Conservation (phyloP, 306 rosid genomes). For the Vicia faba region DNA sequence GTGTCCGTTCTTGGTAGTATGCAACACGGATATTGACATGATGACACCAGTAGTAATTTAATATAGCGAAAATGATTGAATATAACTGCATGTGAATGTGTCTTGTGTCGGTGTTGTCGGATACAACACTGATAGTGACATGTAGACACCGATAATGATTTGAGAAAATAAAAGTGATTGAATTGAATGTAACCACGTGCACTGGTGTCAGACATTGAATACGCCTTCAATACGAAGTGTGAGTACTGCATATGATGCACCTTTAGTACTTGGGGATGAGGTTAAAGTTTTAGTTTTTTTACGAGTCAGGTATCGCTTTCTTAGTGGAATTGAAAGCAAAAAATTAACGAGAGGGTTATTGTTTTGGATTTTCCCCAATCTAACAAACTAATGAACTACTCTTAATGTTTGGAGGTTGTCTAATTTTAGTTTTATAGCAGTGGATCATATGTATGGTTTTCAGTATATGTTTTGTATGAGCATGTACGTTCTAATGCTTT, state of each 20-base stretch:
- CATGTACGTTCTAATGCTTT: conserved; percentile 7
- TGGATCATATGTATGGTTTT: conserved; percentile 1
- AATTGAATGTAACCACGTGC: not conserved
- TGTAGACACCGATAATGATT: not conserved
- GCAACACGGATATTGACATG: not conserved
- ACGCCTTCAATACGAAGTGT: not conserved
- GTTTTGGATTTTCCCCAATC: conserved; percentile 1
- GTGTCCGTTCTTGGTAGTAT: too few relatives aligned
- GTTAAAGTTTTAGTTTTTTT: not conserved
- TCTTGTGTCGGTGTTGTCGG: not conserved
- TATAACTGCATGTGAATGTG: not conserved
- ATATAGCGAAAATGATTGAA: too few relatives aligned
- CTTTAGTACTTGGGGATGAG: not conserved
- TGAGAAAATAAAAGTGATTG: not conserved
- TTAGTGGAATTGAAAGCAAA: conserved; percentile 17
- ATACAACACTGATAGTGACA: not conserved
- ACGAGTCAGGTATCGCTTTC: not conserved
- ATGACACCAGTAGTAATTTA: too few relatives aligned
- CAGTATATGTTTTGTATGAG: conserved; percentile 14
- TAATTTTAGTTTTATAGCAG: conserved; percentile 19
- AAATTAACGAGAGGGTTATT: not conserved
- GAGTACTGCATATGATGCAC: not conserved
- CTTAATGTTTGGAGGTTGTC: conserved; percentile 6
- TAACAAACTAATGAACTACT: not conserved
- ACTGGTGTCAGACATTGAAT: not conserved